These are phyloP conservation scores for Anthracocystis walkeri DNA, from an alignment of 1,284 basidiomycete genomes.

Conservation along the genomic window DNA sequence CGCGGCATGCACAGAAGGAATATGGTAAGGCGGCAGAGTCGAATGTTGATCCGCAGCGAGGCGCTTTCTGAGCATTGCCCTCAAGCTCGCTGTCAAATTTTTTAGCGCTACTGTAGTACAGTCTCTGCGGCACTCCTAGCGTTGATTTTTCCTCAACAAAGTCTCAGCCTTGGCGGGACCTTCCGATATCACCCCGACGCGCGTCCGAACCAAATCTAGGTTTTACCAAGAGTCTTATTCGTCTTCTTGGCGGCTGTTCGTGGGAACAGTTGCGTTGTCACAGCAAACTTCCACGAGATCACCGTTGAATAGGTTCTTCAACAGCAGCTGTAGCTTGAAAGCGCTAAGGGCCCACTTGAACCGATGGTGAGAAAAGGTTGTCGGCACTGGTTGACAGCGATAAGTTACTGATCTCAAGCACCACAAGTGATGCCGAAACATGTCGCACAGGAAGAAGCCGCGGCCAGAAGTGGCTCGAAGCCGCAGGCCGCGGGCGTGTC, in stretches of 20 bases:
- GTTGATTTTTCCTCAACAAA: no score
- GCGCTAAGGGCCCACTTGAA: background rate
- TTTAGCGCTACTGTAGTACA: no score
- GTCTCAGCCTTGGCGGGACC: constrained; percentile 2
- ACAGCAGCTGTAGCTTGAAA: no score
- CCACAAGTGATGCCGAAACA: constrained; percentile 1
- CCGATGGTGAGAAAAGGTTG: background rate
- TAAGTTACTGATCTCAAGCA: no score
- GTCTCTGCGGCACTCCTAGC: no score
- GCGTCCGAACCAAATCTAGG: background rate
- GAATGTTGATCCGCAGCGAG: background rate
- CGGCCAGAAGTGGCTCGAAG: no score
- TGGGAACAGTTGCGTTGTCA: background rate
- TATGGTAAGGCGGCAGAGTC: background rate
- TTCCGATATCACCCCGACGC: constrained; percentile 12
- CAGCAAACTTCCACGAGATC: no score
- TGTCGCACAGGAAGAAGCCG: background rate
- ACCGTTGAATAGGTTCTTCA: no score
- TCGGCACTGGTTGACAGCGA: background rate
- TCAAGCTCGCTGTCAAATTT: no score
- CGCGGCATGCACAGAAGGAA: background rate
- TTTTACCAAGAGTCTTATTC: background rate
- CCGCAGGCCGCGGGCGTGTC: background rate
- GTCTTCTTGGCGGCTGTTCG: background rate
- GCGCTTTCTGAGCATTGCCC: background rate